Percentiles rank a stretch among this genome's conserved stretches.
Conservation (phyloP, 164 flowering plant species). For the Vitis rupestris region DNA sequence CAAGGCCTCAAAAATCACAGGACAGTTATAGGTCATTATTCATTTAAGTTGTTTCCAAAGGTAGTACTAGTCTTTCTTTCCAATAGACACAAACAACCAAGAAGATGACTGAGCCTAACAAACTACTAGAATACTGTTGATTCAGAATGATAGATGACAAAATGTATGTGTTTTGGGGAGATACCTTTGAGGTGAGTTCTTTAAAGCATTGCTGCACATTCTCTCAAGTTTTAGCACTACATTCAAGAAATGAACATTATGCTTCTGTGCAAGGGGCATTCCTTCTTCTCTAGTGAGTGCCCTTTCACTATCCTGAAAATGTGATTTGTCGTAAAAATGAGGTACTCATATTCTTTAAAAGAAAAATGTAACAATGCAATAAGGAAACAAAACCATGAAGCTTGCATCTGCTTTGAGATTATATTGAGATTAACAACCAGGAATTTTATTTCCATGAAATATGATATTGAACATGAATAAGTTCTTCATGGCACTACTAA, state of each 20-base stretch:
- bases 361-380: neutral
- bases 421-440: neutral
- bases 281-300: constrained; percentile 71
- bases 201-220: constrained; percentile 73
- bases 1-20: too few relatives aligned
- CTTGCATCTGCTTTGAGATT: neutral
- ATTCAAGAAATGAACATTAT: constrained; percentile 73
- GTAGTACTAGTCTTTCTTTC: too few relatives aligned
- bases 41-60: too few relatives aligned
- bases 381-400: neutral
- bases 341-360: neutral
- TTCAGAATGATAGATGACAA: neutral
- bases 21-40: too few relatives aligned
- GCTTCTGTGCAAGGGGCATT: constrained; percentile 63
- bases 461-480: neutral
- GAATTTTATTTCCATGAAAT: neutral
- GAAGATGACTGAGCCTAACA: too few relatives aligned
- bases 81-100: too few relatives aligned
- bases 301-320: constrained; percentile 68
- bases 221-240: constrained; percentile 80
- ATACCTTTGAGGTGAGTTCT: constrained; percentile 74
- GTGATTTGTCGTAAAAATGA: neutral
- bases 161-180: neutral
- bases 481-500: neutral
- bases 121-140: neutral